Percentiles rank a stretch among this genome's conserved stretches.
phyloP scores from a whole-genome alignment of 1,139 yeast genomes.

The Geotrichum bryndzae region DNA sequence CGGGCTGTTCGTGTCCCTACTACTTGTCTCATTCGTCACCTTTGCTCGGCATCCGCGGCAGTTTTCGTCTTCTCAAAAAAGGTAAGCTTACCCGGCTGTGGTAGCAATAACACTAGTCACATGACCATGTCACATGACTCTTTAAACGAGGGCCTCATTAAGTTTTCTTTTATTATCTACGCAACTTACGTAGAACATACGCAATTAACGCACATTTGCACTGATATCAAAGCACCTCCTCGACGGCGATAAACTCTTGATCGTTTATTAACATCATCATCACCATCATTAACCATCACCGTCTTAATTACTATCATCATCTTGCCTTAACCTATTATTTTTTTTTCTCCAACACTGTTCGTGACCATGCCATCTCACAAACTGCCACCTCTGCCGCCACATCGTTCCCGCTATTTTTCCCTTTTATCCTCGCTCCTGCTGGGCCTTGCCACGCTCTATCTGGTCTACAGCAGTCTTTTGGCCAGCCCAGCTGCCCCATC shows the following conservation, averaged over 20 bases:
- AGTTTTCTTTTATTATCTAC: background rate
- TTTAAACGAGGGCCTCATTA: too few relatives aligned
- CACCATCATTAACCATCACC: background rate
- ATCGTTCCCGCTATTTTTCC: background rate
- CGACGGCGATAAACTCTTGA: background rate
- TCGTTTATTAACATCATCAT: background rate
- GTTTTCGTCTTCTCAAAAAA: background rate
- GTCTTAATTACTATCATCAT: background rate
- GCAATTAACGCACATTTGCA: background rate
- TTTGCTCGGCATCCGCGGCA: too few relatives aligned
- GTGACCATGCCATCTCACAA: background rate
- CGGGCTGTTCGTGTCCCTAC: too few relatives aligned
- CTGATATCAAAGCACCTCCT: background rate
- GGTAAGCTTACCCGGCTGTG: background rate
- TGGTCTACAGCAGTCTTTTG: background rate
- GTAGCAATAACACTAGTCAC: too few relatives aligned
- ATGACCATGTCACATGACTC: background rate
- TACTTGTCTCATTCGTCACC: too few relatives aligned
- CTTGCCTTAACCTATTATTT: background rate
- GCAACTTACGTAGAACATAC: background rate
- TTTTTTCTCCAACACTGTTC: background rate
- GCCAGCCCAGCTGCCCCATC: background rate
- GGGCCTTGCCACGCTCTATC: background rate
- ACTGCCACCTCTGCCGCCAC: background rate
- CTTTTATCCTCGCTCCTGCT: background rate